phyloP scores from a whole-genome alignment of 2,329 filamentous ascomycete genomes.

The Penicillium aurantiogriseum region DNA sequence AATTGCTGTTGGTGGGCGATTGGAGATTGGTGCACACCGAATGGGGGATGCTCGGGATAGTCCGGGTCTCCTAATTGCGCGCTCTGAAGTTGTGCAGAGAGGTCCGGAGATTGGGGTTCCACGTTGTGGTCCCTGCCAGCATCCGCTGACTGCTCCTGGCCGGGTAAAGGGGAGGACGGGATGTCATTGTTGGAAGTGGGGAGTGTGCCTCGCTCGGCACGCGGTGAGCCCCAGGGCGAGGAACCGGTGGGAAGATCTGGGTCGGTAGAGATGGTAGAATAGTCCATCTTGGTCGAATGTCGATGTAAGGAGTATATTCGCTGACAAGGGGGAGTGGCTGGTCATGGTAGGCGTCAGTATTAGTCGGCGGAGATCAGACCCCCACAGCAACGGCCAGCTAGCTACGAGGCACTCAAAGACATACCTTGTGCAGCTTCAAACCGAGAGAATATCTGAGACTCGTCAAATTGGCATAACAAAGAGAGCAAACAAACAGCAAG shows the following conservation, averaged over 20 bases:
- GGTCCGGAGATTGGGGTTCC: conserved; percentile 43
- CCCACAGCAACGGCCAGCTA: conserved; percentile 21
- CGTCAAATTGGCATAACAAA: conserved; percentile 11
- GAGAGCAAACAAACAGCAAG: conserved; percentile 1
- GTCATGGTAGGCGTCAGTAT: conserved; percentile 26
- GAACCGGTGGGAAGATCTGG: conserved; percentile 57
- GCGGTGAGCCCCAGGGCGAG: conserved; percentile 65
- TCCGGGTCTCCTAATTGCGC: conserved; percentile 41
- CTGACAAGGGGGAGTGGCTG: conserved; percentile 21
- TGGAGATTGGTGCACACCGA: conserved; percentile 39
- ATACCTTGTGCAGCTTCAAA: conserved; percentile 19
- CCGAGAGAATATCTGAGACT: neutral
- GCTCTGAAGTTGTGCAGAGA: conserved; percentile 44
- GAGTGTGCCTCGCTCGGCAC: conserved; percentile 47
- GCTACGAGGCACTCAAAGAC: conserved; percentile 10
- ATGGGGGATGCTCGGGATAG: conserved; percentile 36
- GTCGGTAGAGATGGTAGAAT: conserved; percentile 59
- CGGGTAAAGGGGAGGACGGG: conserved; percentile 43
- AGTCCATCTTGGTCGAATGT: conserved; percentile 57
- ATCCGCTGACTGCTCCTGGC: conserved; percentile 36
- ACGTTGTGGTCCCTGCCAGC: conserved; percentile 23
- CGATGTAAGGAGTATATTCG: conserved; percentile 20
- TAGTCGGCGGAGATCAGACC: conserved; percentile 20
- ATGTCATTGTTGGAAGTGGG: conserved; percentile 37
- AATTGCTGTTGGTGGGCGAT: conserved; percentile 42